Percentiles rank a stretch among this genome's conserved stretches.
phyloP scores from a whole-genome alignment of 129 eudicot species.

The Saposhnikovia divaricata region DNA sequence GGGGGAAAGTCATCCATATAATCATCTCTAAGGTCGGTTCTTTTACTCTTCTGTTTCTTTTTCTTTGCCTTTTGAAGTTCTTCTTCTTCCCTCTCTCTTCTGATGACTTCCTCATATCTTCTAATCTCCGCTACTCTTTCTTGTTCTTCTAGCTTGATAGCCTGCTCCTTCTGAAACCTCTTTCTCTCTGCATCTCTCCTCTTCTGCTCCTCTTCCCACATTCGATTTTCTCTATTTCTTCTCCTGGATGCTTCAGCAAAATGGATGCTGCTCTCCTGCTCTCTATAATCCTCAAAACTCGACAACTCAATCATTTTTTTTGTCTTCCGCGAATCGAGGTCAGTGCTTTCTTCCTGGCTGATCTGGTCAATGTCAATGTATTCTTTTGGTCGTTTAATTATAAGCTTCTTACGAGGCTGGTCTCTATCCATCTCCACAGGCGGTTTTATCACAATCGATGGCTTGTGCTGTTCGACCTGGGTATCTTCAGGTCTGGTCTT shows the following conservation, averaged over 20 bases:
- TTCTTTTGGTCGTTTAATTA: slow-evolving; percentile 72
- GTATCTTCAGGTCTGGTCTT: slow-evolving; percentile 53
- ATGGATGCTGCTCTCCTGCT: slow-evolving; percentile 19
- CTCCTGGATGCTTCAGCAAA: slow-evolving; percentile 34
- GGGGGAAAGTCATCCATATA: slow-evolving; percentile 50
- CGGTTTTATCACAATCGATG: slow-evolving; percentile 62
- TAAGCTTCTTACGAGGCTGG: slow-evolving; percentile 53
- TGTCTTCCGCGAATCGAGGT: slow-evolving; percentile 51
- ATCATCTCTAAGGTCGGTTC: slow-evolving; percentile 37
- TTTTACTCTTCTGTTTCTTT: slow-evolving; percentile 65
- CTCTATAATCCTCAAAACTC: slow-evolving; percentile 36
- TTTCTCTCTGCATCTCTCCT: slow-evolving; percentile 43
- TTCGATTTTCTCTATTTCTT: slow-evolving; percentile 25
- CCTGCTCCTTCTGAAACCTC: slow-evolving; percentile 34
- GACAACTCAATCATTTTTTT: slow-evolving; percentile 68
- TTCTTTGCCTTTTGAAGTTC: slow-evolving; percentile 45
- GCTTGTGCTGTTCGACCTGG: slow-evolving; percentile 49
- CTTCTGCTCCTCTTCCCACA: slow-evolving; percentile 53
- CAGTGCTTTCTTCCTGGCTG: slow-evolving; percentile 66
- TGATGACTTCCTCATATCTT: slow-evolving; percentile 61
- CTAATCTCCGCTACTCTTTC: slow-evolving; percentile 49
- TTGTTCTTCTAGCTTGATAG: slow-evolving; percentile 51
- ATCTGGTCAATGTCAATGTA: slow-evolving; percentile 51
- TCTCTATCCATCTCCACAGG: slow-evolving; percentile 46
- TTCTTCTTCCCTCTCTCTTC: slow-evolving; percentile 82